Base-by-base conservation (phyloP, 805 yeast genomes). In the Sporopachydermia quercuum region DNA sequence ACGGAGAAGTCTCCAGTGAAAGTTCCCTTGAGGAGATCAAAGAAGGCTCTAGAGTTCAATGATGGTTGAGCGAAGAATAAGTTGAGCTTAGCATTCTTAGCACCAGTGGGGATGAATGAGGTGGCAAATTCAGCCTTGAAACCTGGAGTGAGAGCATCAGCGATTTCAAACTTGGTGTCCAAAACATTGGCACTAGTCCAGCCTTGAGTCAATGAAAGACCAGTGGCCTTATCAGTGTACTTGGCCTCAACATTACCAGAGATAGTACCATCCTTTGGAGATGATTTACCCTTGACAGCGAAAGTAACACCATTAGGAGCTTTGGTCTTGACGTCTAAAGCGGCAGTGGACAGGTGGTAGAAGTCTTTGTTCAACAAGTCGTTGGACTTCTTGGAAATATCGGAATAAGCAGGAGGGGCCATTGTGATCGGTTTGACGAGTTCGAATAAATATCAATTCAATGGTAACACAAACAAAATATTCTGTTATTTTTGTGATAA, bases 231-330 rank as follows among this genome's bases (percentile, higher is more conserved):
- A 76, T 91, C 98, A 46, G 82, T 66, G 71, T 79, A 83, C 71
- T 83, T 85, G 54, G 93, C 82, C 66, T 91, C 97, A 43, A 91
- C 67, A 57, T 80, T 75, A 52, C 94, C 94, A 47, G 87, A 76
- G 52, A 91, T 76, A 52, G 93, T 68, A 58, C 81, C 78, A 57
- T 77, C 83, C 66, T 75, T 76, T 55, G 76, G 72, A 55, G 78
- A 71, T 48, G 78, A 70, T 69, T 85, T 86, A 61, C 95, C 96
- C 71, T 84, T 85, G 58, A 85, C 83, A 56, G 91, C 74, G 76
- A 91, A 91, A 45, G 85, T 73, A 43, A 89, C 96, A 55, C 96
- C 96, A 62, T 86, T 89, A 61, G 96, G 94, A 53, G 98, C 95
- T 49, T 73, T 74, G 51, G 97, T 80, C 71, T 83, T 81, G 55